Conservation (phyloP, 1,284 basidiomycete genomes). For the Cutaneotrichosporon sp. region DNA sequence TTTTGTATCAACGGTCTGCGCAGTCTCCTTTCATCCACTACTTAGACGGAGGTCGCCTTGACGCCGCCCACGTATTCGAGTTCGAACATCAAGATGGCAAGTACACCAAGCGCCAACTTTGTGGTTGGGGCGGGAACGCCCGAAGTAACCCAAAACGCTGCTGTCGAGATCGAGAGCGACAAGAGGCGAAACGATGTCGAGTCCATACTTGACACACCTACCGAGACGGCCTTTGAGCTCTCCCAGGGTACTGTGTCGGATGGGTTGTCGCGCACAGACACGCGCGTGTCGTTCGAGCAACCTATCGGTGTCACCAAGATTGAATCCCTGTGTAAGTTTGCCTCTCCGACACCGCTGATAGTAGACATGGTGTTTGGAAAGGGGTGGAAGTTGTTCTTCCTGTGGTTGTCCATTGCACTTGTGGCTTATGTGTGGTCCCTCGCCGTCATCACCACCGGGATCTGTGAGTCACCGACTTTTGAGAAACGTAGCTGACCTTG, state of each 20-base stretch:
- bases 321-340: slow-evolving; percentile 37
- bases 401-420: slow-evolving; percentile 39
- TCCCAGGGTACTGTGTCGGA: not conserved
- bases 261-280: slow-evolving; percentile 9
- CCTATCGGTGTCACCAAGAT: slow-evolving; percentile 45
- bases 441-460: slow-evolving; percentile 34
- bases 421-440: slow-evolving; percentile 37
- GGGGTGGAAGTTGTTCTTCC: slow-evolving; percentile 31
- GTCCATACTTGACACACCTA: too few species aligned
- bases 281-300: slow-evolving; percentile 24
- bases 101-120: slow-evolving; percentile 3
- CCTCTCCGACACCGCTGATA: not conserved
- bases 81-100: slow-evolving; percentile 4
- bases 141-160: not conserved
- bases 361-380: slow-evolving; percentile 38
- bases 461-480: slow-evolving; percentile 3
- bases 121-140: not conserved
- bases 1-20: not conserved
- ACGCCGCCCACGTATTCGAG: not conserved
- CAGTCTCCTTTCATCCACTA: not conserved
- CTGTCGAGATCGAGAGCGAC: slow-evolving; percentile 11
- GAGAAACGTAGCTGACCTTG: not conserved
- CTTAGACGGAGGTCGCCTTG: not conserved
- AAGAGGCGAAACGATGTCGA: not conserved
- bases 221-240: not conserved